These are phyloP conservation scores for Aeschynomene evenia DNA, from an alignment of 306 rosid species.

Conservation along the genomic window DNA sequence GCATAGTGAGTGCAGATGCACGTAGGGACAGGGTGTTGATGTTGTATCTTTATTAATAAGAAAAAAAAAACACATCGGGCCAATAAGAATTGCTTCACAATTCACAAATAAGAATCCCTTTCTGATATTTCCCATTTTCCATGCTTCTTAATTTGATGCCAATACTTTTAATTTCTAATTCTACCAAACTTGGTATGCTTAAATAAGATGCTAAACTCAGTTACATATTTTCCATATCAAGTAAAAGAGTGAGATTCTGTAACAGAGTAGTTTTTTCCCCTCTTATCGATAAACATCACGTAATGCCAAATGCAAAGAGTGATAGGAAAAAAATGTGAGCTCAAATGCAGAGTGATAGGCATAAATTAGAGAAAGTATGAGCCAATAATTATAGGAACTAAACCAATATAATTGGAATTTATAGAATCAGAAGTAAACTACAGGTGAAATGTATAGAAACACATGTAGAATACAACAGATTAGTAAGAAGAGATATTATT, in stretches of 20 bases:
- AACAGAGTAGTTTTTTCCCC: neutral
- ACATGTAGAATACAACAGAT: slow-evolving; percentile 48
- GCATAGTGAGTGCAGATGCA: neutral
- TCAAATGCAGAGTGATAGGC: neutral
- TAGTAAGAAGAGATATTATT: slow-evolving; percentile 39
- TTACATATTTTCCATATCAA: neutral
- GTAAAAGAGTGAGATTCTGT: slow-evolving; percentile 10
- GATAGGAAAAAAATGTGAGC: too few relatives aligned
- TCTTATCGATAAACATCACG: slow-evolving; percentile 10
- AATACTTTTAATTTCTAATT: neutral
- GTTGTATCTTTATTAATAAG: neutral
- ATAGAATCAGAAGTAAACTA: slow-evolving; percentile 39
- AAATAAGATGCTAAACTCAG: neutral
- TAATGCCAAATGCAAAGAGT: slow-evolving; percentile 26
- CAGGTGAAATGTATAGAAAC: slow-evolving; percentile 29
- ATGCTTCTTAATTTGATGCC: neutral
- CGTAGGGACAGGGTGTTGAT: neutral
- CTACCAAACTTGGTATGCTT: neutral
- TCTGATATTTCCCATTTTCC: neutral
- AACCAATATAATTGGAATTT: slow-evolving; percentile 27
- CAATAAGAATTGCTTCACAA: neutral
- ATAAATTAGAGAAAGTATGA: neutral
- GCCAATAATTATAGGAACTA: slow-evolving; percentile 13
- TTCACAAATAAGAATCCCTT: neutral
- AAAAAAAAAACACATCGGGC: neutral